Conservation (phyloP, 2,329 filamentous ascomycete species). For the Hypoxylon sp. region DNA sequence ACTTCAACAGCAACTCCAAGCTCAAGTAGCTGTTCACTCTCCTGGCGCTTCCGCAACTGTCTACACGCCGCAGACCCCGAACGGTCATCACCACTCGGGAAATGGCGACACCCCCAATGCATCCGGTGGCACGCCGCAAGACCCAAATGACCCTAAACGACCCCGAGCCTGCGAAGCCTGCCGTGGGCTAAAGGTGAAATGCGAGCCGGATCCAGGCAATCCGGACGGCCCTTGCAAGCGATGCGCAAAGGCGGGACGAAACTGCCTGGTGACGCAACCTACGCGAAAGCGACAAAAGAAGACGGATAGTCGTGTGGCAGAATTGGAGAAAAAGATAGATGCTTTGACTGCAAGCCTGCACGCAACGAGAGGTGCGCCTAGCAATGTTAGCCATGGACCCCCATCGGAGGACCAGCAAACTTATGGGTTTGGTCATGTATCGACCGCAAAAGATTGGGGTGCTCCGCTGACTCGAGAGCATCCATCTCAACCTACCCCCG, state of each 20-base stretch:
- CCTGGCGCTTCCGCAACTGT: conserved; percentile 23
- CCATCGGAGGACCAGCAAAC: conserved; percentile 35
- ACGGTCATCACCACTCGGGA: conserved; percentile 20
- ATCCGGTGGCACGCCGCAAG: conserved; percentile 35
- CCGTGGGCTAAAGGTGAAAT: conserved; percentile 81
- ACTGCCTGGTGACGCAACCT: conserved; percentile 79
- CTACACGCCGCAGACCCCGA: conserved; percentile 40
- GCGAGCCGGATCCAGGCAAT: conserved; percentile 75
- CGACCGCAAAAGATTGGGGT: conserved; percentile 38
- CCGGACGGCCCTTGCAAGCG: conserved; percentile 73
- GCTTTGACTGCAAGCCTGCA: conserved; percentile 82
- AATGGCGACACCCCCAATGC: conserved; percentile 32
- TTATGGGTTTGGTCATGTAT: conserved; percentile 20
- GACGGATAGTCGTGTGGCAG: conserved; percentile 86
- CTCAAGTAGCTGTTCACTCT: conserved; percentile 26
- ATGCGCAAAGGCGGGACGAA: conserved; percentile 81
- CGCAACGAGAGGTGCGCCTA: conserved; percentile 52
- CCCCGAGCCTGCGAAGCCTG: conserved; percentile 79
- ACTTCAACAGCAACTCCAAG: conserved; percentile 27
- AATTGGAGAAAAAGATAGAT: conserved; percentile 93
- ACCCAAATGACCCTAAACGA: conserved; percentile 66
- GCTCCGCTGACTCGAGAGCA: conserved; percentile 32
- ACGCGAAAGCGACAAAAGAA: conserved; percentile 87
- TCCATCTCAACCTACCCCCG: conserved; percentile 25
- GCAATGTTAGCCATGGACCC: conserved; percentile 5